phyloP scores from a whole-genome alignment of 495 filamentous ascomycete species.

The Podospora pseudoanserina region DNA sequence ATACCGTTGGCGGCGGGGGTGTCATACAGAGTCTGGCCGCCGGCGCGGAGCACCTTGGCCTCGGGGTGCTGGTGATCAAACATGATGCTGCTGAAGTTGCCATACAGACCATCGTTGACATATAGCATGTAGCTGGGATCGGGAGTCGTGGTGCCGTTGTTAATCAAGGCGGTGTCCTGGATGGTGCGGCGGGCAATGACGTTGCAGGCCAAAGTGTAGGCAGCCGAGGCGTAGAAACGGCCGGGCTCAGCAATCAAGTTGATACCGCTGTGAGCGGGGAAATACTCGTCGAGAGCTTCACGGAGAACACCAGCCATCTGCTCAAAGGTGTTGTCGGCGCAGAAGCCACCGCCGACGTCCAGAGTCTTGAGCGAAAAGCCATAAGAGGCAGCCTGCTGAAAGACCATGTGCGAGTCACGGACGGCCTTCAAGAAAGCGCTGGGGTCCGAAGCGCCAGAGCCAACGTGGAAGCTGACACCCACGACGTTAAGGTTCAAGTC shows the following conservation, averaged over 20 bases:
- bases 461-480: slow-evolving; percentile 96
- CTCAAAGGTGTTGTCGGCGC: slow-evolving; percentile 76
- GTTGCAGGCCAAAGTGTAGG: slow-evolving; percentile 89
- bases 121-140: slow-evolving; percentile 87
- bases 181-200: slow-evolving; percentile 94
- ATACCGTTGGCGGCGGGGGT: slow-evolving; percentile 35
- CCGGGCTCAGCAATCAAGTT: slow-evolving; percentile 95
- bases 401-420: slow-evolving; percentile 79
- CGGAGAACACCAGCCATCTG: slow-evolving; percentile 78
- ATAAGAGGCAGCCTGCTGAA: slow-evolving; percentile 75
- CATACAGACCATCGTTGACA: slow-evolving; percentile 94
- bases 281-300: slow-evolving; percentile 76
- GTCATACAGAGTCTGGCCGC: slow-evolving; percentile 50
- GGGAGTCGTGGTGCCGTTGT: slow-evolving; percentile 38
- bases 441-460: slow-evolving; percentile 90
- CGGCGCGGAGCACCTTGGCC: slow-evolving; percentile 71
- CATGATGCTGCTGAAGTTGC: slow-evolving; percentile 98
- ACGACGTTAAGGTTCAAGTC: slow-evolving; percentile 92
- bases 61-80: slow-evolving; percentile 95
- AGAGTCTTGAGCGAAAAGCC: slow-evolving; percentile 82
- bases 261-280: slow-evolving; percentile 66
- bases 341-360: slow-evolving; percentile 94
- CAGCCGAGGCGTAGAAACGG: slow-evolving; percentile 88
- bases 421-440: slow-evolving; percentile 84
- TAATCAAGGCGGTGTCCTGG: slow-evolving; percentile 34